phyloP scores from a whole-genome alignment of 331 rosid genomes.

The Pyrus hybrid region DNA sequence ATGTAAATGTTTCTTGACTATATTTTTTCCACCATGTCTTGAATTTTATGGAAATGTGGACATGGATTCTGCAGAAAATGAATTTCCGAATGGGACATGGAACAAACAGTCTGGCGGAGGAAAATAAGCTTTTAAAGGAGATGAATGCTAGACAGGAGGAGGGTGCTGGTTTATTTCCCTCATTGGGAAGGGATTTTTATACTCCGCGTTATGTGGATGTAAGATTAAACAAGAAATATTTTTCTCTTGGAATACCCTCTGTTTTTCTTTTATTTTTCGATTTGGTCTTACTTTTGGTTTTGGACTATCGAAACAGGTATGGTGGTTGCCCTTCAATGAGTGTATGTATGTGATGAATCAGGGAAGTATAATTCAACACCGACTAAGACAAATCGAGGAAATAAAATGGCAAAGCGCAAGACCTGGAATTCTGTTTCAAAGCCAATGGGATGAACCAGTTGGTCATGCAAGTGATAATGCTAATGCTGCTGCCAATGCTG shows the following conservation, averaged over 20 bases:
- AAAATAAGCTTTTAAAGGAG: slow-evolving; percentile 26
- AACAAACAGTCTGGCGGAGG: slow-evolving; percentile 23
- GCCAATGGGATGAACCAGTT: background rate
- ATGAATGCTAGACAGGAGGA: slow-evolving; percentile 21
- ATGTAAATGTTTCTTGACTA: too few species aligned
- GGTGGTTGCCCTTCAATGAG: too few species aligned
- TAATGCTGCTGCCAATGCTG: slow-evolving; percentile 13
- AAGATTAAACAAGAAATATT: background rate
- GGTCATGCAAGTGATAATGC: slow-evolving; percentile 7
- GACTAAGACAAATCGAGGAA: background rate
- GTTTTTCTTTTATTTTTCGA: background rate
- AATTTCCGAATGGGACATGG: slow-evolving; percentile 35
- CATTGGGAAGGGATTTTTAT: slow-evolving; percentile 10
- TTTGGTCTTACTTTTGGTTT: background rate
- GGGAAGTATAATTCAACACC: background rate
- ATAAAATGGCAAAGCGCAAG: background rate
- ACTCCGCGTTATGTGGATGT: background rate
- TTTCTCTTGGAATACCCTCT: background rate
- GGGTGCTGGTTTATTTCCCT: slow-evolving; percentile 11
- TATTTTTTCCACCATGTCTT: background rate
- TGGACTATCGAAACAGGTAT: background rate
- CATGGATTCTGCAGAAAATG: slow-evolving; percentile 22
- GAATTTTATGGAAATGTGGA: background rate
- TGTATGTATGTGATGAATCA: background rate
- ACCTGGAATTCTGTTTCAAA: background rate